Evolutionary conservation across 2,329 filamentous ascomycete species (phyloP).

Genomic region (Penicillium sumatraense): DNA sequence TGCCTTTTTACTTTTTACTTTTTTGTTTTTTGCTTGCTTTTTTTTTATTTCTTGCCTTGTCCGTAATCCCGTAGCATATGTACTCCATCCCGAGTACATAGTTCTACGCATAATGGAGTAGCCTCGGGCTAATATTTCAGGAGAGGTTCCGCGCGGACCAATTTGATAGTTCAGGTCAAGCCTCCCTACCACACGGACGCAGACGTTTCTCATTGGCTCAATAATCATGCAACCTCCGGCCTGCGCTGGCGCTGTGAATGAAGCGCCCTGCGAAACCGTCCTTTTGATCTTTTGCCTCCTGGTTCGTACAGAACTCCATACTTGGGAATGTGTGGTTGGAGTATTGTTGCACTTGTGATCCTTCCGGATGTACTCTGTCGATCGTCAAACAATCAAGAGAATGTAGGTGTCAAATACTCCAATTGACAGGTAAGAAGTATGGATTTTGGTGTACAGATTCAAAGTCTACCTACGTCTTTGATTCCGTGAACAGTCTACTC

Average conservation of each 20-base stretch:
- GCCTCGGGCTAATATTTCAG: slow-evolving; percentile 15
- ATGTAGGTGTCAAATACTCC: no score
- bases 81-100: no score
- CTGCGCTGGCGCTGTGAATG: slow-evolving; percentile 5
- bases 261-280: slow-evolving; percentile 19
- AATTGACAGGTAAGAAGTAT: no score
- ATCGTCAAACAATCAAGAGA: slow-evolving; percentile 2
- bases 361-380: slow-evolving; percentile 10
- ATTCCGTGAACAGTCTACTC: not conserved
- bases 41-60: slow-evolving; percentile 6
- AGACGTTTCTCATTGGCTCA: slow-evolving; percentile 17
- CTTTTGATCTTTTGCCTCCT: slow-evolving; percentile 8
- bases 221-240: slow-evolving; percentile 15
- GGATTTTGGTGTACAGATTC: no score
- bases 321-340: not conserved
- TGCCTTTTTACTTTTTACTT: not conserved
- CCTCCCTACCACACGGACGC: slow-evolving; percentile 5
- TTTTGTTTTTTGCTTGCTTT: slow-evolving; percentile 10
- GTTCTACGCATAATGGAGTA: not conserved
- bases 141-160: slow-evolving; percentile 16
- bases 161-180: slow-evolving; percentile 23
- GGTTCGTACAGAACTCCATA: not conserved
- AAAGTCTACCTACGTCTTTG: not conserved
- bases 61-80: no score
- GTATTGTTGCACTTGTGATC: slow-evolving; percentile 23